phyloP scores from a whole-genome alignment of 225 moss, liverwort and hornwort species.

The Anthoceros angustus region DNA sequence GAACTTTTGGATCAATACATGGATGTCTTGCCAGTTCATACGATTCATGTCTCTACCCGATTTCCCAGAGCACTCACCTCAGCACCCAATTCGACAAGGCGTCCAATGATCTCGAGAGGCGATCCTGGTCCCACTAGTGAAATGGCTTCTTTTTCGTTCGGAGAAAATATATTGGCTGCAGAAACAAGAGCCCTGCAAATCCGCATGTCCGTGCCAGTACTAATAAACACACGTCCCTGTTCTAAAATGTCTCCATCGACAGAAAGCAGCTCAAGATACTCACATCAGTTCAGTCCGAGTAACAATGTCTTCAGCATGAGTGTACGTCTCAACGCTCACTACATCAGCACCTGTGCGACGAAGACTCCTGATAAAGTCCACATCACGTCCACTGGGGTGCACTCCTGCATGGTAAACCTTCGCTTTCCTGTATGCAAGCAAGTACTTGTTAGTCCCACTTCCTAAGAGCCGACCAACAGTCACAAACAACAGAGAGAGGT shows the following conservation, averaged over 20 bases:
- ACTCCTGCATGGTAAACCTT: slow-evolving; percentile 77
- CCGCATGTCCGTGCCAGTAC: neutral
- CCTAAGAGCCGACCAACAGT: neutral
- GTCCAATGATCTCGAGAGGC: slow-evolving; percentile 56
- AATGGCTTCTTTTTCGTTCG: slow-evolving; percentile 69
- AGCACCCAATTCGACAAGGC: slow-evolving; percentile 71
- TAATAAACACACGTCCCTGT: neutral
- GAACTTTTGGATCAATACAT: neutral
- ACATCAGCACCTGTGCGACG: slow-evolving; percentile 38
- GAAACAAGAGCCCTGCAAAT: slow-evolving; percentile 57
- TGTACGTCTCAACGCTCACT: slow-evolving; percentile 71
- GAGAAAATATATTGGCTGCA: slow-evolving; percentile 81
- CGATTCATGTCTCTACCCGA: neutral
- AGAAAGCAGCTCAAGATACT: slow-evolving; percentile 9
- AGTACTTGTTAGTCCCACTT: neutral
- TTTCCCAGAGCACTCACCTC: slow-evolving; percentile 29
- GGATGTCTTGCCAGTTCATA: neutral
- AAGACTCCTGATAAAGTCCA: slow-evolving; percentile 46
- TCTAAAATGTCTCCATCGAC: neutral
- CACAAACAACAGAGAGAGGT: no score
- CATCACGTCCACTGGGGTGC: slow-evolving; percentile 54
- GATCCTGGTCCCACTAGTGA: slow-evolving; percentile 74
- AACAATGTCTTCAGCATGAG: slow-evolving; percentile 35
- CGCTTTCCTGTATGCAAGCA: slow-evolving; percentile 36
- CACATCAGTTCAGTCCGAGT: slow-evolving; percentile 59